Base-by-base conservation (phyloP, 2,329 filamentous ascomycete genomes). In the Mariannaea sp. region DNA sequence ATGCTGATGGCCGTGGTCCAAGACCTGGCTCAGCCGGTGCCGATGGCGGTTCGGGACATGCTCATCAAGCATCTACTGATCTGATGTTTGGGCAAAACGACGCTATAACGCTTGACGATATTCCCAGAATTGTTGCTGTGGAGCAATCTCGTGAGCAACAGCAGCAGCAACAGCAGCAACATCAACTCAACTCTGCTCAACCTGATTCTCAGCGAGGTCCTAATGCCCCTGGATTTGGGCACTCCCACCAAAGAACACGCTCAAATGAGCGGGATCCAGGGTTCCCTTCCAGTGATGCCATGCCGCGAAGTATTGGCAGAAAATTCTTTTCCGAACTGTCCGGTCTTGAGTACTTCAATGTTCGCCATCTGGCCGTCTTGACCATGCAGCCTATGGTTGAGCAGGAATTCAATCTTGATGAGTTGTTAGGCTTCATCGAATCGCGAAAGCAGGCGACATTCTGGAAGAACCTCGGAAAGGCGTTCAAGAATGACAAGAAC, bases 401-500 rank as follows among this genome's bases (percentile, higher is more conserved):
- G 64, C 85, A 86, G 3, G 86, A 96, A 64, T 97, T 97, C 72
- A 89, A 88, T n/a, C 81, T 97, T 53, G 94, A 97, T 61, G 94
- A 99, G 68, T 79, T 99, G 2, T 82, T 97, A 12, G 86, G 90
- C 56, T 84, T 99, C 43, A 97, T 99, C 57, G 94, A 99, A 72
- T 91, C 90, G 2, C 87, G 90, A 67, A 95, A 96, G 62, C 80
- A 82, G 57, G 86, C 90, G 19, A 97, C 90, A 0, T 96, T 99
- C 74, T 99, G 94, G 94, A 94, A 93, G 71, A 97, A 97, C 65
- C 92, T 99, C 59, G 93, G 92, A 58, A 96, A 97, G 70, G 93
- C 92, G 1, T 96, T 97, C 73, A 94, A 93, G 72, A 91, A 90
- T 62, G 89, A 94, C 64, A 88, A 85, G 62, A 82, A 78, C 63